A percentile compares a stretch with the other conserved stretches of the same genome.
Conservation (phyloP, 129 eudicot species). For the Silybum marianum region DNA sequence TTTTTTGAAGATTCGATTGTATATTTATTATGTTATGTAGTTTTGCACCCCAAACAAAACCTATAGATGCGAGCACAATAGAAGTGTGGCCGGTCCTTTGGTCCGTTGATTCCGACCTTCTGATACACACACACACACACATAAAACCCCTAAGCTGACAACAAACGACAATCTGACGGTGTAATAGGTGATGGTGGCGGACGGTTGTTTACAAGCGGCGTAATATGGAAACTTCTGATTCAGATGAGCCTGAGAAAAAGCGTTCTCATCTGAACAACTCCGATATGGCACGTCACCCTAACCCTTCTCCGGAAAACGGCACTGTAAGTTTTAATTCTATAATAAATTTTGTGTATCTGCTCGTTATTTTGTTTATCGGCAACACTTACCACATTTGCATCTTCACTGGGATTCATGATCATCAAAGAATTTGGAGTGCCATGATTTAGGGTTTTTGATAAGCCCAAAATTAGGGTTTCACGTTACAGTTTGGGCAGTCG, state of each 20-base stretch:
- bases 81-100: constrained; percentile 10
- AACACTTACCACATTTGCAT: background rate
- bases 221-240: constrained; percentile 56
- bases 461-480: constrained; percentile 26
- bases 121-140: background rate
- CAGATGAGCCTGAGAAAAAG: constrained; percentile 63
- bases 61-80: background rate
- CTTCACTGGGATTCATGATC: constrained; percentile 6
- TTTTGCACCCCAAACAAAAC: background rate
- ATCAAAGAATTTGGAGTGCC: background rate
- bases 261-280: constrained; percentile 50
- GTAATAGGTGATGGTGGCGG: constrained; percentile 38
- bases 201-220: constrained; percentile 28
- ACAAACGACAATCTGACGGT: constrained; percentile 19
- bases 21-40: no score
- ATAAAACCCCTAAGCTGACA: background rate
- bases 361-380: background rate
- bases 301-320: constrained; percentile 58
- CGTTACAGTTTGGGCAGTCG: background rate
- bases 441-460: constrained; percentile 1
- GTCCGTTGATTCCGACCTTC: constrained; percentile 15
- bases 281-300: constrained; percentile 75
- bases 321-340: constrained; percentile 35
- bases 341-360: background rate
- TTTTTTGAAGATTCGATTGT: no score